Evolutionary conservation across 2,329 filamentous ascomycete genomes (phyloP).

Genomic region (Fusarium algeriense): DNA sequence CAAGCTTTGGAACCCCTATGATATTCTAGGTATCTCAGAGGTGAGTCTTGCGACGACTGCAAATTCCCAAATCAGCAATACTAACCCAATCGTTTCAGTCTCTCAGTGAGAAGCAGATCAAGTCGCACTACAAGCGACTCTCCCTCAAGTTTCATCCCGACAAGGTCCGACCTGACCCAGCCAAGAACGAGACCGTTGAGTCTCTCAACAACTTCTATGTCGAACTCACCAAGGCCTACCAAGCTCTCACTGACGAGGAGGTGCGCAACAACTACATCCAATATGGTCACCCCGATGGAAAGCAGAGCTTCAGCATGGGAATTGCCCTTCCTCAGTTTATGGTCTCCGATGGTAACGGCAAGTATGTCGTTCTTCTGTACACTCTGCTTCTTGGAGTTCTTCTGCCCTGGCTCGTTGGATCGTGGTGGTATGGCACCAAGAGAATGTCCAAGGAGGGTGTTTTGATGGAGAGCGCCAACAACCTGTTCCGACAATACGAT

Average conservation of each 20-base stretch:
- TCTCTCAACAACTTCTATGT: constrained; percentile 89
- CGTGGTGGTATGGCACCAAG: constrained; percentile 99
- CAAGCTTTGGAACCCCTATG: constrained; percentile 97
- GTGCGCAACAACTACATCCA: constrained; percentile 96
- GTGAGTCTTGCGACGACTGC: constrained; percentile 59
- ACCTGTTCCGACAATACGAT: constrained; percentile 92
- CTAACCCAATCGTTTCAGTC: constrained; percentile 63
- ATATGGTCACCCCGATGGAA: constrained; percentile 96
- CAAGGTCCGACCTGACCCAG: constrained; percentile 84
- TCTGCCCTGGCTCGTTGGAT: constrained; percentile 91
- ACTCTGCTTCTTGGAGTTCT: constrained; percentile 88
- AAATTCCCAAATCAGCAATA: not conserved
- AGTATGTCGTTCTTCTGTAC: constrained; percentile 93
- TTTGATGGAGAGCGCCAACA: constrained; percentile 91
- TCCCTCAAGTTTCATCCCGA: constrained; percentile 92
- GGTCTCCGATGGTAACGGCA: constrained; percentile 91
- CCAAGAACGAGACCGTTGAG: constrained; percentile 91
- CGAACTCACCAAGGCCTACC: constrained; percentile 97
- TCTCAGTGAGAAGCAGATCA: constrained; percentile 89
- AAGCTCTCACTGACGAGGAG: constrained; percentile 96
- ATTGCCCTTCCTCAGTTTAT: constrained; percentile 96
- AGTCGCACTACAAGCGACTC: constrained; percentile 87
- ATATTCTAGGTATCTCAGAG: constrained; percentile 88
- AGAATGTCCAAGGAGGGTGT: constrained; percentile 93
- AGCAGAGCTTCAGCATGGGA: constrained; percentile 97